Evolutionary conservation across 208 protist species (phyloP).

Genomic region (Porcisia deanei): DNA sequence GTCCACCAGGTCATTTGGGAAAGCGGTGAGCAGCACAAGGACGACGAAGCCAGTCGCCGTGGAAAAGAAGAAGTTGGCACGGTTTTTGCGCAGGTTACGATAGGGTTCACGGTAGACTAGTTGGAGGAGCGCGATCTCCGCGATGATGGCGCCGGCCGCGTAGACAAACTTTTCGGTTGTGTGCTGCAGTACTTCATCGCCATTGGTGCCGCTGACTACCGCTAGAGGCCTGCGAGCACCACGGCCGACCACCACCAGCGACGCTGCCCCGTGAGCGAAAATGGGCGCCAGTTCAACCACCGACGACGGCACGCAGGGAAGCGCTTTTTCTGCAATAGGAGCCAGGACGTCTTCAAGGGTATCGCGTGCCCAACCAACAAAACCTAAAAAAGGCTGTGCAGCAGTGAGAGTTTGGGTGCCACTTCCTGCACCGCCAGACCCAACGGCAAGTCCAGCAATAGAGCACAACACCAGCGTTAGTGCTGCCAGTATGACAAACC

Average conservation of each 20-base stretch:
- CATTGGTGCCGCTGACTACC: conserved; percentile 13
- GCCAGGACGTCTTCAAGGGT: not conserved
- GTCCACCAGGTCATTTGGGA: conserved; percentile 59
- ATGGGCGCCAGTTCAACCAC: conserved; percentile 17
- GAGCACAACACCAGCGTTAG: not conserved
- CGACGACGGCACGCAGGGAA: conserved; percentile 5
- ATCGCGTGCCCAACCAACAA: not conserved
- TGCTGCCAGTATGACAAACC: not conserved
- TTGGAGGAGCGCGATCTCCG: conserved; percentile 49
- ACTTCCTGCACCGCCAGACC: not conserved
- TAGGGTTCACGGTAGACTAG: conserved; percentile 54
- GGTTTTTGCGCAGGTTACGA: conserved; percentile 44
- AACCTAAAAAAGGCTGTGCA: not conserved
- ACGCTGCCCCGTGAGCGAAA: conserved; percentile 44
- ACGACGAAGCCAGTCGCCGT: conserved; percentile 38
- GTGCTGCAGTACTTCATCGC: conserved; percentile 32
- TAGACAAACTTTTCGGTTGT: conserved; percentile 64
- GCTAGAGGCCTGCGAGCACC: conserved; percentile 20
- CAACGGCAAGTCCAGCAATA: not conserved
- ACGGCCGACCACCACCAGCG: conserved; percentile 38
- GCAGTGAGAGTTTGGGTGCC: not conserved
- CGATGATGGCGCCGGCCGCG: conserved; percentile 42
- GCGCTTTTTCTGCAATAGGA: conserved; percentile 3
- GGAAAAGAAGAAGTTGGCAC: conserved; percentile 37
- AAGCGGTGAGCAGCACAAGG: conserved; percentile 40